A percentile compares a stretch with the other conserved stretches of the same genome.
These are phyloP conservation scores for Domatiomyces globalis DNA, from an alignment of 2,329 filamentous ascomycete genomes.

Conservation along the genomic window DNA sequence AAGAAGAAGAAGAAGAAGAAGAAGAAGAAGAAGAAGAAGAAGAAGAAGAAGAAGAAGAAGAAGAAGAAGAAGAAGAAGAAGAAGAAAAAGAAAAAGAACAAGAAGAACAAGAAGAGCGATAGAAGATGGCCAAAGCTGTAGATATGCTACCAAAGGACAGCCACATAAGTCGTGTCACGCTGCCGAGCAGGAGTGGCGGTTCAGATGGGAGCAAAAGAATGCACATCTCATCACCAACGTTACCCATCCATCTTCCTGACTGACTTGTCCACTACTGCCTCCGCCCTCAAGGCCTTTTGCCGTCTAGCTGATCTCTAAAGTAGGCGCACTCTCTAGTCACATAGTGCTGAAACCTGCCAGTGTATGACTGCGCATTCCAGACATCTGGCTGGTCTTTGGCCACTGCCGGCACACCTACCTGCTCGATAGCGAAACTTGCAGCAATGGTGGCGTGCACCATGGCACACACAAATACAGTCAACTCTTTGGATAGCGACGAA, in stretches of 20 bases:
- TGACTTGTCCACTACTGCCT: neutral
- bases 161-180: neutral
- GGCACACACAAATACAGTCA: slow-evolving; percentile 52
- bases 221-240: neutral
- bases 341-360: slow-evolving; percentile 10
- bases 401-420: slow-evolving; percentile 61
- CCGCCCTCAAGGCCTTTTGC: neutral
- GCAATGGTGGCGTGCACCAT: slow-evolving; percentile 66
- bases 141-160: neutral
- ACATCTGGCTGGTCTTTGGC: slow-evolving; percentile 21
- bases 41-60: no score
- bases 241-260: neutral
- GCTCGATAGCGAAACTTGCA: slow-evolving; percentile 88
- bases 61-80: no score
- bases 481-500: slow-evolving; percentile 46
- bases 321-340: slow-evolving; percentile 8
- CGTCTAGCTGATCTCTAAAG: slow-evolving; percentile 2
- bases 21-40: no score
- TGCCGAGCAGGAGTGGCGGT: neutral
- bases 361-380: slow-evolving; percentile 28
- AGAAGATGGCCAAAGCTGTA: neutral
- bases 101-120: neutral
- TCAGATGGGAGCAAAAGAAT: neutral
- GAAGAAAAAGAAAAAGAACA: no score
- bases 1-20: no score